These are phyloP conservation scores for Candida yuanshanica DNA, from an alignment of 805 yeast species.

Conservation along the genomic window DNA sequence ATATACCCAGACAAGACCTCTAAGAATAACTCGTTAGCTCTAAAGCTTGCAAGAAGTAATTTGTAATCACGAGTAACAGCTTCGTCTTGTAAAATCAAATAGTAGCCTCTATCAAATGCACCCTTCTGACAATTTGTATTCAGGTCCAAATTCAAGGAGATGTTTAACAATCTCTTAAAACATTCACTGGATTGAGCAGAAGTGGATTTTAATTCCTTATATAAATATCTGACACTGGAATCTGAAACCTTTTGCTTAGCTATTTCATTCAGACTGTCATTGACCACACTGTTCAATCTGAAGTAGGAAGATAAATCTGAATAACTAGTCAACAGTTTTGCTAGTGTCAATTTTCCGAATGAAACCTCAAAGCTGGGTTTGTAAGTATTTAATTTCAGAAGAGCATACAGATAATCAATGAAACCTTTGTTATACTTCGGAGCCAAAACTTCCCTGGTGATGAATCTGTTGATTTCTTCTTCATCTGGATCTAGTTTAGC, in stretches of 20 bases:
- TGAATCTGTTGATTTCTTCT: constrained; percentile 11
- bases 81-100: constrained; percentile 20
- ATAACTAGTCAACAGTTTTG: constrained; percentile 17
- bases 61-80: constrained; percentile 20
- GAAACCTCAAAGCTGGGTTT: constrained; percentile 21
- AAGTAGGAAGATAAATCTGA: constrained; percentile 15
- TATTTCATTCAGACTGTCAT: constrained; percentile 15
- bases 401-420: constrained; percentile 8
- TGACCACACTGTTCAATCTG: constrained; percentile 11
- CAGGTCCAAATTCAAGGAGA: constrained; percentile 13
- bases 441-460: constrained; percentile 15
- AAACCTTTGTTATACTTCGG: constrained; percentile 2
- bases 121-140: constrained; percentile 21
- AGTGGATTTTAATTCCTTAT: constrained; percentile 19
- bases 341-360: constrained; percentile 19
- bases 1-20: constrained; percentile 22
- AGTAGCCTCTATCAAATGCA: constrained; percentile 20
- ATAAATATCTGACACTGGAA: constrained; percentile 19
- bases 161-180: constrained; percentile 23
- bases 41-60: constrained; percentile 17
- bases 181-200: constrained; percentile 12
- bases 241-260: constrained; percentile 19
- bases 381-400: constrained; percentile 16
- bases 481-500: constrained; percentile 12
- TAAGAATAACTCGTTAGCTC: constrained; percentile 27